Percentiles rank a stretch among this genome's conserved stretches.
Conservation (phyloP, 495 filamentous ascomycete genomes). For the Hypoxylon subgilvum region DNA sequence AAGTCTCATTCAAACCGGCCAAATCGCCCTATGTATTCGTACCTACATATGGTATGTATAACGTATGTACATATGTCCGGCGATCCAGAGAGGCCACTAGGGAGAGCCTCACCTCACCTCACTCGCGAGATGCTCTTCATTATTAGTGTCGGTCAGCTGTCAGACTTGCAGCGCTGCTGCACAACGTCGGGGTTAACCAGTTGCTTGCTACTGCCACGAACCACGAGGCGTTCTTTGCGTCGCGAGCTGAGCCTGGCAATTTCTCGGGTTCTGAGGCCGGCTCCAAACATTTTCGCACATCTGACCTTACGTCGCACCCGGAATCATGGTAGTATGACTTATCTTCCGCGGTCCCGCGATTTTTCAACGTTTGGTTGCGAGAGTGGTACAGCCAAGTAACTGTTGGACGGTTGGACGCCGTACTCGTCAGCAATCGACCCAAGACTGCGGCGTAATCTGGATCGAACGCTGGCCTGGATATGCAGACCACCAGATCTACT, state of each 20-base stretch:
- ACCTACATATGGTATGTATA: no score
- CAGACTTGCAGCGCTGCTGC: conserved; percentile 42
- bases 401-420: conserved; percentile 24
- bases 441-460: conserved; percentile 43
- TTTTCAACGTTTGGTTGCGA: conserved; percentile 27
- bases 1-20: no score
- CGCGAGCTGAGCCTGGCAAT: conserved; percentile 4
- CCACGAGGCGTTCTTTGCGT: conserved; percentile 25
- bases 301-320: conserved; percentile 22
- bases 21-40: no score
- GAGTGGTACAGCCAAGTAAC: conserved; percentile 26
- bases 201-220: conserved; percentile 33
- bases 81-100: no score
- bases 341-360: conserved; percentile 35
- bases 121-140: no score
- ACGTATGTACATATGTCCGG: no score
- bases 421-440: conserved; percentile 43
- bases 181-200: conserved; percentile 38
- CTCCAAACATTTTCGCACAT: neutral
- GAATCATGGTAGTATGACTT: conserved; percentile 33
- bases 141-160: conserved; percentile 37
- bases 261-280: conserved; percentile 1
- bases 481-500: conserved; percentile 36
- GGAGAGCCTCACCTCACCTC: no score
- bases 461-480: conserved; percentile 39